phyloP scores from a whole-genome alignment of 208 protist species.

The Wallacemonas sp. region DNA sequence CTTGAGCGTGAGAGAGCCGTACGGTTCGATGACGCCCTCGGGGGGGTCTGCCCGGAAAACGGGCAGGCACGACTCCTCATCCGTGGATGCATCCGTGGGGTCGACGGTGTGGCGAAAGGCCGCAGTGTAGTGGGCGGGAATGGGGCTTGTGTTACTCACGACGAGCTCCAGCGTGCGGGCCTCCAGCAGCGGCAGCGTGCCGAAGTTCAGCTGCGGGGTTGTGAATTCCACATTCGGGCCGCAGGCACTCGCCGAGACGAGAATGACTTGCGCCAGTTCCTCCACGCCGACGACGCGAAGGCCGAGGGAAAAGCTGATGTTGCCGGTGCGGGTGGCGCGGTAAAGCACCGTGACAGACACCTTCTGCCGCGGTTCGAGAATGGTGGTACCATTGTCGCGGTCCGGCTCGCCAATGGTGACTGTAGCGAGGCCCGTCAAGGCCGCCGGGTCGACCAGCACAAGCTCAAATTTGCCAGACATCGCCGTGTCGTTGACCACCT shows the following conservation, averaged over 20 bases:
- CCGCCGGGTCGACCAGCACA: constrained; percentile 49
- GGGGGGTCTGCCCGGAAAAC: constrained; percentile 44
- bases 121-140: constrained; percentile 55
- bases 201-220: constrained; percentile 73
- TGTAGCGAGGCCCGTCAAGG: constrained; percentile 18
- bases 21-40: constrained; percentile 60
- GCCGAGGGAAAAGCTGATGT: constrained; percentile 73
- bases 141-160: constrained; percentile 85
- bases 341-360: constrained; percentile 77
- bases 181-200: constrained; percentile 61
- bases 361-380: constrained; percentile 44
- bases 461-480: constrained; percentile 93
- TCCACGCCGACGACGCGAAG: constrained; percentile 76
- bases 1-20: constrained; percentile 43
- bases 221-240: constrained; percentile 68
- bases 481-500: constrained; percentile 90
- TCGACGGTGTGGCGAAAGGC: constrained; percentile 20
- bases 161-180: constrained; percentile 32
- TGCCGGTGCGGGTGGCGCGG: constrained; percentile 69
- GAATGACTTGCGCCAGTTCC: constrained; percentile 39
- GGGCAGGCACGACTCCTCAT: neutral
- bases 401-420: constrained; percentile 39
- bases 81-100: neutral
- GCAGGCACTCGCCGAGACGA: constrained; percentile 67
- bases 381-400: constrained; percentile 15